Evolutionary conservation across 495 filamentous ascomycete genomes (phyloP).

Genomic region (Rusavskia elegans): DNA sequence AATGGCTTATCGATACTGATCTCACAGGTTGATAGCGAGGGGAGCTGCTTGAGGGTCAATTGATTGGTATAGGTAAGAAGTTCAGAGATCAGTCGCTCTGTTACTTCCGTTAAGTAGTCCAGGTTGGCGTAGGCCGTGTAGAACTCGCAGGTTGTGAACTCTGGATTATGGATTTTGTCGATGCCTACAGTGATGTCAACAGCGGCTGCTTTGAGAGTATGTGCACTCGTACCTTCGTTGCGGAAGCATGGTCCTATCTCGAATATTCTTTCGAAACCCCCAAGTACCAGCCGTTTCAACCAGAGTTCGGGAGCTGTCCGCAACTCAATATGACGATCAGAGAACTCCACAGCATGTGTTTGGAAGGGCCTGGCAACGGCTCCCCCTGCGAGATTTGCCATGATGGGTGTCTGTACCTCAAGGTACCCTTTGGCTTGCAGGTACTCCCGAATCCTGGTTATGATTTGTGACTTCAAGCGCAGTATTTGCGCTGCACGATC

Average conservation of each 20-base stretch:
- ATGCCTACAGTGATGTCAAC: conserved; percentile 31
- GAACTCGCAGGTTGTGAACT: conserved; percentile 96
- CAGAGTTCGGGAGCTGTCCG: conserved; percentile 88
- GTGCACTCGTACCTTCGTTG: conserved; percentile 56
- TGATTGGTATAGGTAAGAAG: conserved; percentile 35
- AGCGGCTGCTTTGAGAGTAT: background rate
- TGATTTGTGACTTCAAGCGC: conserved; percentile 55
- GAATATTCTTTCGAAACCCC: conserved; percentile 78
- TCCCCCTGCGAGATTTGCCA: conserved; percentile 60
- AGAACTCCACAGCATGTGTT: conserved; percentile 56
- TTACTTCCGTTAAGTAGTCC: conserved; percentile 56
- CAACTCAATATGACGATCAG: conserved; percentile 50
- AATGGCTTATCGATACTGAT: conserved; percentile 45
- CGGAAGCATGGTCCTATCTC: conserved; percentile 89
- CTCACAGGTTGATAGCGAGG: conserved; percentile 33
- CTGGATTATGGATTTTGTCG: conserved; percentile 87
- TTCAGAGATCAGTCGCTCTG: conserved; percentile 48
- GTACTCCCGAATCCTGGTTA: conserved; percentile 57
- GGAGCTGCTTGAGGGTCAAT: conserved; percentile 30
- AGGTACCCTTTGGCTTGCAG: conserved; percentile 55
- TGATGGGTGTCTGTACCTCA: conserved; percentile 80
- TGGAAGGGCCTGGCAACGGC: conserved; percentile 75
- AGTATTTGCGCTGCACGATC: conserved; percentile 46
- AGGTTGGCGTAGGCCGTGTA: conserved; percentile 76
- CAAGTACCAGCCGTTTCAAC: conserved; percentile 83